phyloP scores from a whole-genome alignment of 75 land plant genomes.

The Pinus tabuliformis region DNA sequence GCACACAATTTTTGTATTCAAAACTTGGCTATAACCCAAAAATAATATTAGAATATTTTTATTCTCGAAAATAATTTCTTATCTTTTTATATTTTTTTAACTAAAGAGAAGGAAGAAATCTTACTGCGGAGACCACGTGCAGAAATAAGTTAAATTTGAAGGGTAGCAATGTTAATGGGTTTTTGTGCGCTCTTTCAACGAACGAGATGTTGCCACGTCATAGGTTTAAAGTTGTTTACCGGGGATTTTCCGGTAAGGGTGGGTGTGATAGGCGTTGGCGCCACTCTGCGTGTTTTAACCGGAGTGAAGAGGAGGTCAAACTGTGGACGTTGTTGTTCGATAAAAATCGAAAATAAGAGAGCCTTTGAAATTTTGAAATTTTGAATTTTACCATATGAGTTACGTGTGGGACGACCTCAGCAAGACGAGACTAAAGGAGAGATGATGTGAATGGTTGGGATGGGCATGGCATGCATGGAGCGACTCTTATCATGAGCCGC shows the following conservation, averaged over 20 bases:
- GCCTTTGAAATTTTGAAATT: not conserved
- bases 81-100: not conserved
- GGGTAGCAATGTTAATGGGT: not conserved
- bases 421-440: not conserved
- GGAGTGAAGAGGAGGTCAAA: not conserved
- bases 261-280: not conserved
- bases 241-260: too few species aligned
- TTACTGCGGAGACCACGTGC: not conserved
- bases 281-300: not conserved
- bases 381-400: not conserved
- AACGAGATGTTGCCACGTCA: not conserved
- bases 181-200: not conserved
- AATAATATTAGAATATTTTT: not conserved
- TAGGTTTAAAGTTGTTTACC: not conserved
- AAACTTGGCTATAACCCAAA: not conserved
- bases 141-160: not conserved
- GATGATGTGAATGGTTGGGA: not conserved
- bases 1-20: constrained; percentile 13
- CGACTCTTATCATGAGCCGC: not conserved
- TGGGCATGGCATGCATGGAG: not conserved
- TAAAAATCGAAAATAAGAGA: not conserved
- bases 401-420: not conserved
- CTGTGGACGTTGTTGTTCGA: not conserved
- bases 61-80: too few species aligned
- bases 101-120: not conserved